Conservation (phyloP, 495 filamentous ascomycete genomes). For the Chaetomium tenue region DNA sequence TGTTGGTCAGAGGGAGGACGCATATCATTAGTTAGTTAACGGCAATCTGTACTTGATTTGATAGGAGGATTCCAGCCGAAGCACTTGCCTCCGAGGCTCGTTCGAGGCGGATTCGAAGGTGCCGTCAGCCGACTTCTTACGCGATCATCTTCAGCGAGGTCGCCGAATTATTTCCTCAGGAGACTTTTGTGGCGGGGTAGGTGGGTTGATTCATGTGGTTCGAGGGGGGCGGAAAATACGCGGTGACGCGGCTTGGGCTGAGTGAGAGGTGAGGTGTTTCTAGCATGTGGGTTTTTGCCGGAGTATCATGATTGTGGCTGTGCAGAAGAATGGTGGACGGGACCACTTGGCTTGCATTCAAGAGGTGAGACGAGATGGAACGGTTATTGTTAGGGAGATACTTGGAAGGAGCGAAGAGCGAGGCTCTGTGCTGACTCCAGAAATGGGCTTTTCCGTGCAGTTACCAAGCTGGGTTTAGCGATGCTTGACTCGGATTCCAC, state of each 20-base stretch:
- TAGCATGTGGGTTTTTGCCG: not conserved
- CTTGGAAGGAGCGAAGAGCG: not conserved
- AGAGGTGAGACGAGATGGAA: not conserved
- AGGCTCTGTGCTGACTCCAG: too few relatives aligned
- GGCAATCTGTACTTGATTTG: too few relatives aligned
- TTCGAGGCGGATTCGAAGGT: too few relatives aligned
- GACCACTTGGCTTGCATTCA: not conserved
- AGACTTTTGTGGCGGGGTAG: not conserved
- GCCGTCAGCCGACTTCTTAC: too few relatives aligned
- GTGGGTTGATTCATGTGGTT: not conserved
- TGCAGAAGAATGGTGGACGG: not conserved
- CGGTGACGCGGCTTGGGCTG: slow-evolving; percentile 14
- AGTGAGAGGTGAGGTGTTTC: not conserved
- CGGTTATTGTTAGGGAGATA: slow-evolving; percentile 9
- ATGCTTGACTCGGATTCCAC: not conserved
- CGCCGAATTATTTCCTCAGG: too few relatives aligned
- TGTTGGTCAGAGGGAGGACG: too few relatives aligned
- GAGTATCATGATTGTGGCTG: not conserved
- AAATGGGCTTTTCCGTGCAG: too few relatives aligned
- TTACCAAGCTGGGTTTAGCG: too few relatives aligned
- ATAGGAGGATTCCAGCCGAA: too few relatives aligned
- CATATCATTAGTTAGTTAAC: too few relatives aligned
- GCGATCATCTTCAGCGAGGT: too few relatives aligned
- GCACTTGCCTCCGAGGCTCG: too few relatives aligned
- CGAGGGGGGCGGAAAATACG: not conserved